phyloP scores from a whole-genome alignment of 2,329 filamentous ascomycete genomes.

The Fusarium succisae region DNA sequence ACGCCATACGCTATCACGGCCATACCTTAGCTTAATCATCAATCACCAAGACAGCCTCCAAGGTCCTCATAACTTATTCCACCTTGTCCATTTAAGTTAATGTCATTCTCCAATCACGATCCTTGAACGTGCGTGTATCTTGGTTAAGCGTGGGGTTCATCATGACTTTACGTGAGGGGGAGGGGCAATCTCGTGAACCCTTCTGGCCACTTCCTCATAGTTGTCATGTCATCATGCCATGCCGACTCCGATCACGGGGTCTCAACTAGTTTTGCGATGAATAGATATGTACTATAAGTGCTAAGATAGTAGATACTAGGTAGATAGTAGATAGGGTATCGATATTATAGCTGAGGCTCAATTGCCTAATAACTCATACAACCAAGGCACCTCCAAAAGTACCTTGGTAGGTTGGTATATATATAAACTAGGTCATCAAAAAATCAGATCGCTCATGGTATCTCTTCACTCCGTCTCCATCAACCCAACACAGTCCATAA shows the following conservation, averaged over 20 bases:
- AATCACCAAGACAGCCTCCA: background rate
- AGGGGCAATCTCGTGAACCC: constrained; percentile 31
- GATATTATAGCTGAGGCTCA: constrained; percentile 28
- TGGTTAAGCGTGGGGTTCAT: constrained; percentile 16
- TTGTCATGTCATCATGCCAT: constrained; percentile 10
- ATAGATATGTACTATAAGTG: background rate
- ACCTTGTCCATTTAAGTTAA: background rate
- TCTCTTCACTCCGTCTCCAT: constrained; percentile 29
- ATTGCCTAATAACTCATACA: constrained; percentile 20
- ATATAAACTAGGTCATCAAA: constrained; percentile 26
- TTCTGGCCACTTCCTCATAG: constrained; percentile 21
- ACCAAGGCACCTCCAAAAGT: background rate
- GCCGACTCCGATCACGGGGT: background rate
- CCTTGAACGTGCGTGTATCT: background rate
- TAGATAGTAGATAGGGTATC: constrained; percentile 3
- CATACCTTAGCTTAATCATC: background rate
- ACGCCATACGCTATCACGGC: constrained; percentile 5
- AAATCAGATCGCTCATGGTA: constrained; percentile 43
- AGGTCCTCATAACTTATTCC: constrained; percentile 3
- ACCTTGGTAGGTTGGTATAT: constrained; percentile 3
- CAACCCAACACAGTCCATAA: constrained; percentile 8
- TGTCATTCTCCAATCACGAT: constrained; percentile 23
- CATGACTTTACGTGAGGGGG: constrained; percentile 22
- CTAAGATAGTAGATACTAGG: background rate
- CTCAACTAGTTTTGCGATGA: background rate